phyloP scores from a whole-genome alignment of 2,329 filamentous ascomycete species.

The Tolypocladium ophioglossoides region DNA sequence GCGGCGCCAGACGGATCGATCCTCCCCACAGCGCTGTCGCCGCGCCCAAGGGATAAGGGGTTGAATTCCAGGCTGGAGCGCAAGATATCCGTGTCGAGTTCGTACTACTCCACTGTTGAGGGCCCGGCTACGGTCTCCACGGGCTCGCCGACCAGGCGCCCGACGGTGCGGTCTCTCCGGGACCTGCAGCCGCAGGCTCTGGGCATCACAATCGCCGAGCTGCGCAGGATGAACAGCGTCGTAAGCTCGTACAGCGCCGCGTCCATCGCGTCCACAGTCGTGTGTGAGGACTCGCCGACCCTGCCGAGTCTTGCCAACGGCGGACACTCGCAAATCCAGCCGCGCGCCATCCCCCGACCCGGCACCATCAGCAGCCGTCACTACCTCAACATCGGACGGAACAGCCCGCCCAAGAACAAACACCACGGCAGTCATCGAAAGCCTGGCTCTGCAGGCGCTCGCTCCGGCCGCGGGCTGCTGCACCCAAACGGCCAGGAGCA shows the following conservation, averaged over 20 bases:
- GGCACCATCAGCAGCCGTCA: constrained; percentile 29
- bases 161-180: constrained; percentile 5
- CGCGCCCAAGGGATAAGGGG: constrained; percentile 10
- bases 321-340: constrained; percentile 10
- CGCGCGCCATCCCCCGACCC: constrained; percentile 16
- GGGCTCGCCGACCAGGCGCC: constrained; percentile 12
- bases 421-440: constrained; percentile 7
- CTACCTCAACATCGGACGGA: constrained; percentile 34
- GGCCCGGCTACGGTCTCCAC: constrained; percentile 6
- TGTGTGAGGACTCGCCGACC: constrained; percentile 23
- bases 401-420: constrained; percentile 8
- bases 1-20: constrained; percentile 15
- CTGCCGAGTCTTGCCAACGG: constrained; percentile 27
- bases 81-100: constrained; percentile 14
- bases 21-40: constrained; percentile 17
- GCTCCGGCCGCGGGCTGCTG: constrained; percentile 1
- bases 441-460: not conserved
- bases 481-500: constrained; percentile 6
- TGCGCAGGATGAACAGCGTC: constrained; percentile 47
- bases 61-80: constrained; percentile 8
- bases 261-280: constrained; percentile 20
- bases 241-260: constrained; percentile 33
- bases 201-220: constrained; percentile 36
- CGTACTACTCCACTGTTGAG: constrained; percentile 11
- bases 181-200: constrained; percentile 13